Base-by-base conservation (phyloP, 2,329 filamentous ascomycete species). In the Harringtonia lauricola region DNA sequence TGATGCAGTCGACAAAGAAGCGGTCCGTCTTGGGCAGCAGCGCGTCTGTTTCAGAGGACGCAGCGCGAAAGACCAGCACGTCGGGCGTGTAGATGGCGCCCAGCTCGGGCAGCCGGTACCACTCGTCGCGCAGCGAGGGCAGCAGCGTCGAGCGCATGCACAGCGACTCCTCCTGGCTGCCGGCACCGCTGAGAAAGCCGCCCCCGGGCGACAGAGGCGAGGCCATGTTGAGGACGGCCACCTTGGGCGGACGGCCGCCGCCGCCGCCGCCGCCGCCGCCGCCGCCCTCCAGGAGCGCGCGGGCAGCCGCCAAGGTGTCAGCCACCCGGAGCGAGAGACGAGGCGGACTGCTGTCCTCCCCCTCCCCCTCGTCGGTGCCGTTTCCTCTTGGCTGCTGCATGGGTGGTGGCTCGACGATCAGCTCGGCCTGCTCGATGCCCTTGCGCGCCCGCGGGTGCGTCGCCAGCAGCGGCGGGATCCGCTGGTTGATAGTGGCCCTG, bases 191-290 rank as follows among this genome's bases (percentile, higher is more conserved):
- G 1, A 81, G 57, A 26, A 81, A 70, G 0, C 78, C 79, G 8
- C 77, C 78, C 13, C 79, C 79, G 0, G 78, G 73, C 0, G 68
- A 67, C 1, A 79, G 64, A 0, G 76, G 74, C 0, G 76, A 81
- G 0, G 76, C 76, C 76, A 81, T 81, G 56, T 79, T 81, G 3
- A 82, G 63, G 21, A 82, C 63, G 4, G 67, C 73, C 2, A 76
- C 64, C 31, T 68, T 59, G 3, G 35, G 28, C 26, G 19, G 40
- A 41, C 19, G 40, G 42, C 21, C 33, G 33, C 6, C 18, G 19
- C 10, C 35, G 8, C 15, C 35, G 19, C 10, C 35, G 8, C 15
- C 35, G n/a, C n/a, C n/a, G n/a, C n/a, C n/a, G n/a, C n/a, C n/a
- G n/a, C n/a, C n/a, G n/a, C 13, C 21, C 13, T 14, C 19, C 18